Base-by-base conservation (phyloP, 306 rosid species). In the Fragaria vesca region DNA sequence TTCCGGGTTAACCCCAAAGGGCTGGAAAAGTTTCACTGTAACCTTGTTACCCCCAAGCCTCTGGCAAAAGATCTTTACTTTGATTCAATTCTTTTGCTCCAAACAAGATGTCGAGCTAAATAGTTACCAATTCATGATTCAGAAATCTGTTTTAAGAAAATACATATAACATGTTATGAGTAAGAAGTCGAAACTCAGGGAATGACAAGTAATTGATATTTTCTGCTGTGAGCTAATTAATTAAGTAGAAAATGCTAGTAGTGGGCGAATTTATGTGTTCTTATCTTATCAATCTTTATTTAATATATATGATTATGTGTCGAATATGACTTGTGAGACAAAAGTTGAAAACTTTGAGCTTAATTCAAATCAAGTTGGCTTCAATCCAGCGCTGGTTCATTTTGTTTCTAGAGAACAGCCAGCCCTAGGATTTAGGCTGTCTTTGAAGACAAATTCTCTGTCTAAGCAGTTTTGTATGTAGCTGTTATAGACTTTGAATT, bases 361-460 rank as follows among this genome's bases (percentile, higher is more conserved):
- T 58, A 9, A 58, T 21, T 58, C 32, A 24, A 58, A 52, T 57
- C 26, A n/a, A 20, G 32, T 24, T 24, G 65, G 12, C 61, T 20
- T 21, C 34, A 21, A 54, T 24, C 65, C 26, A n/a, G 32, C n/a
- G 32, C n/a, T 58, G 36, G 4, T 24, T 58, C 16, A 58, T 57
- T n/a, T n/a, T 9, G 2, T 58, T 57, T 58, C 36, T 6, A 11
- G 65, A 58, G 32, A 58, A 24, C 12, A 21, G 17, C 34, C 16
- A 24, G 5, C 32, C 34, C 8, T 58, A 11, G 11, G 65, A 12
- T 58, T 58, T 24, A 58, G 34, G 65, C 15, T 10, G 32, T 58
- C 65, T n/a, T 57, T 58, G 32, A 58, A 58, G 65, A 58, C 65
- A 58, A 58, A 58, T 24, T 57, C 62, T 55, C 12, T n/a, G 28